Conservation (phyloP, 2,329 filamentous ascomycete species). For the Aspergillus sp. region DNA sequence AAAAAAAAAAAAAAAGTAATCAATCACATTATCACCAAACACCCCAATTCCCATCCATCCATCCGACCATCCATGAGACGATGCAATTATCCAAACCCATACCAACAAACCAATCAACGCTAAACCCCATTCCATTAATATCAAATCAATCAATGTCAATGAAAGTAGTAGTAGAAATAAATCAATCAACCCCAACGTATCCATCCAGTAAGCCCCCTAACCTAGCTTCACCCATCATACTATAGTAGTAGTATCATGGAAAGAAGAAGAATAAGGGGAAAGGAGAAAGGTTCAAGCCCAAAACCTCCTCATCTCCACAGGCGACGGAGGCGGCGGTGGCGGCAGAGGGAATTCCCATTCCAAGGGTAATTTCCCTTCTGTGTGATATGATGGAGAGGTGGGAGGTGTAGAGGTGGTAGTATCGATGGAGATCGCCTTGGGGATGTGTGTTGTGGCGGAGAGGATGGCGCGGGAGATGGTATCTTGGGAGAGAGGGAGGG, state of each 20-base stretch:
- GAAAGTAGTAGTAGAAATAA: no score
- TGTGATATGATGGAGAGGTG: background rate
- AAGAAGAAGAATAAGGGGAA: background rate
- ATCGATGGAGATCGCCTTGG: slow-evolving; percentile 32
- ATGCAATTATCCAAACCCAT: background rate
- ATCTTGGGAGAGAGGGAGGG: slow-evolving; percentile 36
- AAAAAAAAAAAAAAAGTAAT: no score
- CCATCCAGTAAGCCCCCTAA: background rate
- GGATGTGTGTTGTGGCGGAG: slow-evolving; percentile 34
- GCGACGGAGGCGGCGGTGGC: slow-evolving; percentile 36
- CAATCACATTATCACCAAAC: no score
- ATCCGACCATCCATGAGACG: background rate
- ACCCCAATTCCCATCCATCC: background rate
- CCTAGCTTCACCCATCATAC: background rate
- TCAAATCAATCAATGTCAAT: no score
- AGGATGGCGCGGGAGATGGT: slow-evolving; percentile 41
- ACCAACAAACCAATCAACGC: background rate
- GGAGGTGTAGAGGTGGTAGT: slow-evolving; percentile 10
- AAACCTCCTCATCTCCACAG: slow-evolving; percentile 24
- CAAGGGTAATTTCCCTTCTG: background rate
- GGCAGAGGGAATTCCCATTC: slow-evolving; percentile 15
- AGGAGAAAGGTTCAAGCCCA: background rate
- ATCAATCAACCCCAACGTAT: background rate
- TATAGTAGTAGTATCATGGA: no score
- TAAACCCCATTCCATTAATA: background rate